A percentile compares a stretch with the other conserved stretches of the same genome.
Conservation (phyloP, 2,329 filamentous ascomycete genomes). For the Samsoniella hepiali region DNA sequence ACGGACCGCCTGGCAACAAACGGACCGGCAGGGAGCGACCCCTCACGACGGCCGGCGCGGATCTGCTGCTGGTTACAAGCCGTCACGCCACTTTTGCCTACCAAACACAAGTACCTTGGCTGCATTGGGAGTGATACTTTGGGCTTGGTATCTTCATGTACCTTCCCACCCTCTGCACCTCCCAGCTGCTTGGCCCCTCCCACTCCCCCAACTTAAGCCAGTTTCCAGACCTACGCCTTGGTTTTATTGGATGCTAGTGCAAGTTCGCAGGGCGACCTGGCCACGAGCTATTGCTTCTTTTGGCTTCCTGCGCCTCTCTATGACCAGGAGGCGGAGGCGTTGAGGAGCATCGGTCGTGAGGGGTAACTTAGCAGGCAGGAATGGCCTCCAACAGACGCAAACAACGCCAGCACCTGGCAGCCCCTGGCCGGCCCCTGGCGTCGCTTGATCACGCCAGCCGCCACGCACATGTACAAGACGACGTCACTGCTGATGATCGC, state of each 20-base stretch:
- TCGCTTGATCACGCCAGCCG: constrained; percentile 3
- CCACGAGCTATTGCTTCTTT: constrained; percentile 11
- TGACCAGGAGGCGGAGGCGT: neutral
- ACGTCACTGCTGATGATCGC: constrained; percentile 2
- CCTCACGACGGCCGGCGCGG: constrained; percentile 4
- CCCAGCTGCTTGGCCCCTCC: neutral
- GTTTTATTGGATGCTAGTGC: constrained; percentile 2
- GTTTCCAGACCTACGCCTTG: neutral
- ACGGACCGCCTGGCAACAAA: constrained; percentile 5
- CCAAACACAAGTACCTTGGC: constrained; percentile 1
- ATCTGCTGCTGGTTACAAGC: constrained; percentile 3
- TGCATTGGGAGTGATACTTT: constrained; percentile 1
- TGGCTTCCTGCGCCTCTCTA: neutral
- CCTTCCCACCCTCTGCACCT: neutral
- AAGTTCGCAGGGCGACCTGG: neutral
- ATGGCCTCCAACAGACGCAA: neutral
- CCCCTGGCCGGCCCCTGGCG: constrained; percentile 1
- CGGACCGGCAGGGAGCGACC: constrained; percentile 5
- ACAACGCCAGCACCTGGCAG: neutral
- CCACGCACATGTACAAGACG: neutral
- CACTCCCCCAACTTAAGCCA: neutral
- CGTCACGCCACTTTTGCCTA: constrained; percentile 12
- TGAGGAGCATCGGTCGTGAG: neutral
- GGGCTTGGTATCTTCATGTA: constrained; percentile 11
- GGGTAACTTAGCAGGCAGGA: neutral